Percentiles rank a stretch among this genome's conserved stretches.
phyloP scores from a whole-genome alignment of 2,329 filamentous ascomycete species.

The Aspergillus novoparasiticus region DNA sequence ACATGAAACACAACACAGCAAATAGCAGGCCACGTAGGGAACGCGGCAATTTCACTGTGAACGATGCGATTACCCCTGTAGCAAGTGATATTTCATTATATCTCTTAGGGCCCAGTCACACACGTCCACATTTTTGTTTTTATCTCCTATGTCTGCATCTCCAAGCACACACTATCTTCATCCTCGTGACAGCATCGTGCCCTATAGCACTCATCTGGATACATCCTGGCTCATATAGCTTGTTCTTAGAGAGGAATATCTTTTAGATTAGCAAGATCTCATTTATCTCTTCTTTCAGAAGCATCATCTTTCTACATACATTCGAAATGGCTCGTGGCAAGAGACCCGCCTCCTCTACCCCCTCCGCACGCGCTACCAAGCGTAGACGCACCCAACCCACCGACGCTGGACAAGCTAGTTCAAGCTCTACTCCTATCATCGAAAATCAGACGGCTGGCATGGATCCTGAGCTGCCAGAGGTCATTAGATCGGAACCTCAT shows the following conservation, averaged over 20 bases:
- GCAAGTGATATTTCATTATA: not conserved
- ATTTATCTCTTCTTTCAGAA: not conserved
- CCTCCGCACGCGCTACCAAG: not conserved
- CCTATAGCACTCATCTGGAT: not conserved
- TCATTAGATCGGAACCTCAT: slow-evolving; percentile 20
- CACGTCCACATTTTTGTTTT: not conserved
- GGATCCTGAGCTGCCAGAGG: slow-evolving; percentile 25
- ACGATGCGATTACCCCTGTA: not conserved
- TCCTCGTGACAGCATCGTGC: not conserved
- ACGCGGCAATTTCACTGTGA: not conserved
- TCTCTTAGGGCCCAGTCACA: not conserved
- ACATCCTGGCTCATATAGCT: not conserved
- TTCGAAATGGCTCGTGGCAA: not conserved
- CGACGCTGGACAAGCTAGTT: not conserved
- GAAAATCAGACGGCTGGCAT: not conserved
- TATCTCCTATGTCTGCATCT: not conserved
- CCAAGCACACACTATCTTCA: not conserved
- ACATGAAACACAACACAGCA: not conserved
- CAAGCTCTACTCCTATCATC: not conserved
- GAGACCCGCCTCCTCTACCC: not conserved
- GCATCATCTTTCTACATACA: not conserved
- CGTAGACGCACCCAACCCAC: not conserved
- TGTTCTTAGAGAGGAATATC: not conserved
- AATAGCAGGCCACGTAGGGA: not conserved
- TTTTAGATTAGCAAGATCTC: not conserved